These are phyloP conservation scores for Phytophthora melonis DNA, from an alignment of 352 stramenopile species.

Conservation along the genomic window DNA sequence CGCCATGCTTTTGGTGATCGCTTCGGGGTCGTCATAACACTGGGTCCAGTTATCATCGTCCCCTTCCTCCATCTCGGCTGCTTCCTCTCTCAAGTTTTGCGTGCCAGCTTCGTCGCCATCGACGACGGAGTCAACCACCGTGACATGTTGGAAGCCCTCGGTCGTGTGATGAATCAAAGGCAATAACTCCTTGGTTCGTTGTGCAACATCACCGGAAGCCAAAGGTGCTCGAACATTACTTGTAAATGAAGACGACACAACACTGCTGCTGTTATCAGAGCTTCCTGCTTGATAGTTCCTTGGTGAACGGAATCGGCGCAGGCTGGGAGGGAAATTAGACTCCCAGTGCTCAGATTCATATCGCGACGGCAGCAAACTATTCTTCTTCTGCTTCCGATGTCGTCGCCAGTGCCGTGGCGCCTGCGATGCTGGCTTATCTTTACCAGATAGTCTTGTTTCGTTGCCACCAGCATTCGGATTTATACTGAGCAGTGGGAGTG, in stretches of 20 bases:
- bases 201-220: not conserved
- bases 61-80: not conserved
- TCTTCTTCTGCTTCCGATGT: conserved; percentile 5
- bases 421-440: not conserved
- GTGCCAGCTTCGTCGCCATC: not conserved
- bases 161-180: conserved; percentile 10
- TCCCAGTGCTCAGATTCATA: conserved; percentile 28
- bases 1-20: conserved; percentile 30
- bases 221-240: conserved; percentile 1
- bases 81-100: not conserved
- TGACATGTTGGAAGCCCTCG: not conserved
- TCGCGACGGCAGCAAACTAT: conserved; percentile 22
- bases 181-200: conserved; percentile 4
- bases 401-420: conserved; percentile 4
- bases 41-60: conserved; percentile 21
- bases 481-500: conserved; percentile 34
- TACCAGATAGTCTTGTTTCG: conserved; percentile 14
- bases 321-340: conserved; percentile 26
- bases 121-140: not conserved
- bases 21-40: conserved; percentile 33
- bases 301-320: conserved; percentile 5
- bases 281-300: not conserved
- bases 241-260: conserved; percentile 13
- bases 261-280: not conserved
- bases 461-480: conserved; percentile 14